Evolutionary conservation across 768 basidiomycete species (phyloP), one percentile per base, ranked within the genome.

Genomic region (Auricularia sp.): DNA sequence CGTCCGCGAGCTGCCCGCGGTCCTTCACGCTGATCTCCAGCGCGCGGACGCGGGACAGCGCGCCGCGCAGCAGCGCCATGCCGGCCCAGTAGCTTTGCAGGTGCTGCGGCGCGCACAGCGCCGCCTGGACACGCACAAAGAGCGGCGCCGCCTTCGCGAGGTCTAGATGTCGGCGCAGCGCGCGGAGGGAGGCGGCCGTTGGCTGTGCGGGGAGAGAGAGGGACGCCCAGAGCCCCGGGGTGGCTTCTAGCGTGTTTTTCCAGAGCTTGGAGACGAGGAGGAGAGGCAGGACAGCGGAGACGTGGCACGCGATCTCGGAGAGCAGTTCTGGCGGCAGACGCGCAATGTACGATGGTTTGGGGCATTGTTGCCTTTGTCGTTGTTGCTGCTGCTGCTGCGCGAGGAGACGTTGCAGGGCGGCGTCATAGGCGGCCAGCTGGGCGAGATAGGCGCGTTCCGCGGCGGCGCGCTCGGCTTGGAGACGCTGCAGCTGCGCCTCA

Each of bases 401-500:
- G 47, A 51, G 47, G 6, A 18, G 18, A 18, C 21, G 47, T 18
- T 51, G 18, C 47, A 18, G 47, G 10, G 47, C 47, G 21, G 47
- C 47, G 18, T 51, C 18, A 18, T 18, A 21, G 11, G 47, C 47
- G 7, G 47, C 47, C 11, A 51, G 47, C 47, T 51, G 47, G 10
- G 47, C 47, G 8, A 16, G 47, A 21, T 51, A 51, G 47, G 47
- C 21, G 18, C 21, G 47, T 18, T 51, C 47, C 6, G 21, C 47
- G 47, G 47, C 14, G 47, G 47, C 47, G 47, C 47, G 47, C 10
- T 51, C 47, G 47, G 14, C 47, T 10, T 11, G 18, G 47, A 51
- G 47, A 3, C 78, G 80, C 72, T 90, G 87, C 33, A 91, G 79
- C 68, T 90, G 84, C 0, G 87, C 85, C 47, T 78, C 79, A 63